A percentile compares a stretch with the other conserved stretches of the same genome.
Evolutionary conservation across 345 rosid species (phyloP).

Genomic region (Salix viminalis): DNA sequence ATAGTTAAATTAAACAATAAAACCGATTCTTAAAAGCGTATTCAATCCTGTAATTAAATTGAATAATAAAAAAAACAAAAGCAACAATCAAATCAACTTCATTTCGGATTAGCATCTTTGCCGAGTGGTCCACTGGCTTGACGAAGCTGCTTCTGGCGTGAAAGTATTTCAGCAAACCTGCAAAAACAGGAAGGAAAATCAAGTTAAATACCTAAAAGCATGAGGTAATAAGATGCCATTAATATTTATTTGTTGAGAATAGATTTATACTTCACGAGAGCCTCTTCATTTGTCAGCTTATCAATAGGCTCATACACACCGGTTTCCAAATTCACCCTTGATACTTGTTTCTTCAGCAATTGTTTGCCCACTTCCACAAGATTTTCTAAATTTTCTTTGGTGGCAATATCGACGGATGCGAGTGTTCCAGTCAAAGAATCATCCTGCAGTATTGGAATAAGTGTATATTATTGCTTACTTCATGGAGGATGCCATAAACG

Average conservation of each 20-base stretch:
- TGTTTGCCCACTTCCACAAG: conserved; percentile 46
- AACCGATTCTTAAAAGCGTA: too few species aligned
- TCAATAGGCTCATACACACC: conserved; percentile 37
- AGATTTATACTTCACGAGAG: conserved; percentile 42
- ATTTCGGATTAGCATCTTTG: neutral
- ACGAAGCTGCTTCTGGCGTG: conserved; percentile 51
- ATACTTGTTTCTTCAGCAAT: conserved; percentile 47
- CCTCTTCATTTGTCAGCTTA: conserved; percentile 45
- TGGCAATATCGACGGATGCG: conserved; percentile 53
- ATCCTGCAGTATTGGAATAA: neutral
- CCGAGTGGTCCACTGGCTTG: conserved; percentile 32
- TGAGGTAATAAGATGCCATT: too few species aligned
- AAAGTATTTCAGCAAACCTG: conserved; percentile 60
- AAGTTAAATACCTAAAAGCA: neutral
- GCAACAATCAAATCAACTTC: neutral
- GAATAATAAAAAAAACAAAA: too few species aligned
- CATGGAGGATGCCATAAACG: too few species aligned
- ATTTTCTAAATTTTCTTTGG: conserved; percentile 34
- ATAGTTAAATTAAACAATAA: too few species aligned
- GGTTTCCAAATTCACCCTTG: conserved; percentile 43
- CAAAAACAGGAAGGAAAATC: neutral
- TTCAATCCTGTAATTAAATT: too few species aligned
- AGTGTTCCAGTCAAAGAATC: conserved; percentile 47
- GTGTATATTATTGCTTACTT: too few species aligned
- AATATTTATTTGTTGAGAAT: neutral